phyloP scores from a whole-genome alignment of 768 basidiomycete genomes.

The Leccinum rimulosum region DNA sequence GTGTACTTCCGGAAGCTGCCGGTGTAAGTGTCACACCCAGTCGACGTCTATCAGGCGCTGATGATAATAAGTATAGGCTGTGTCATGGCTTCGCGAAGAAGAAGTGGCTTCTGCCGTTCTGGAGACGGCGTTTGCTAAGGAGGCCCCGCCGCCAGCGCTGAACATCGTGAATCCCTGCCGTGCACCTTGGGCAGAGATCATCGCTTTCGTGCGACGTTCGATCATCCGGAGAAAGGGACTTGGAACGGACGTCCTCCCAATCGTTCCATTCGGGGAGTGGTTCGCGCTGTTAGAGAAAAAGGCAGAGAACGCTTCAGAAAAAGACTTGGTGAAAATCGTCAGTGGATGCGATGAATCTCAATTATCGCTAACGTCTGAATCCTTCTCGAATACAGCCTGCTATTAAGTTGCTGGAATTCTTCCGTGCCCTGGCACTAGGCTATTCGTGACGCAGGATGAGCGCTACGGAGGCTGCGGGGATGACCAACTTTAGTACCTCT shows the following conservation, averaged over 20 bases:
- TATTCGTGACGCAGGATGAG: neutral
- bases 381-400: slow-evolving; percentile 26
- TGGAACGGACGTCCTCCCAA: slow-evolving; percentile 15
- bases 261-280: slow-evolving; percentile 38
- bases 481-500: slow-evolving; percentile 19
- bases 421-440: slow-evolving; percentile 26
- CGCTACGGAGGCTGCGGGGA: slow-evolving; percentile 19
- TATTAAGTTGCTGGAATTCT: slow-evolving; percentile 35
- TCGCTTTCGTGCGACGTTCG: slow-evolving; percentile 22
- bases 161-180: slow-evolving; percentile 42
- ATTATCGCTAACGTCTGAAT: neutral
- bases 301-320: slow-evolving; percentile 19
- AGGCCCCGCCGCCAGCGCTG: slow-evolving; percentile 21
- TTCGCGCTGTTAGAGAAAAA: slow-evolving; percentile 26
- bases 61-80: slow-evolving; percentile 24
- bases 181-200: slow-evolving; percentile 31
- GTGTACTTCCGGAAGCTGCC: slow-evolving; percentile 27
- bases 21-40: slow-evolving; percentile 30
- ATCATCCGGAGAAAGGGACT: slow-evolving; percentile 14
- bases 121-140: slow-evolving; percentile 25
- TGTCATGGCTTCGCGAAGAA: slow-evolving; percentile 45
- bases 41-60: neutral
- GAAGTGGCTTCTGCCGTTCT: slow-evolving; percentile 34
- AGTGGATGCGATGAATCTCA: slow-evolving; percentile 7
- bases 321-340: slow-evolving; percentile 33